Conservation (phyloP, 768 basidiomycete genomes). For the Nidularia pulvinata region DNA sequence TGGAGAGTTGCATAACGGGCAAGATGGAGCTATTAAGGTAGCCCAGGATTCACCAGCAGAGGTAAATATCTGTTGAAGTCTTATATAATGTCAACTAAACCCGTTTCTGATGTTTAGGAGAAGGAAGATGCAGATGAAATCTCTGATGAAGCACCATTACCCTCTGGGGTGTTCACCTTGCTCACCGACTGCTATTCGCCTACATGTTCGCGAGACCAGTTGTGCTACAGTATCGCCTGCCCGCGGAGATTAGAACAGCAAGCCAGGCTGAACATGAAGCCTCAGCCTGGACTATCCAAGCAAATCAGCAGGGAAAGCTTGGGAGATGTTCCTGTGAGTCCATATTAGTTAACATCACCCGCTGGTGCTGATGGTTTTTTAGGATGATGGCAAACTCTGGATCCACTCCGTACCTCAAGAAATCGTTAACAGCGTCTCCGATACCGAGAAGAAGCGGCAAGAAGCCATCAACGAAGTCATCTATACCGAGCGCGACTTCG, state of each 20-base stretch:
- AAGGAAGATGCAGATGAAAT: slow-evolving; percentile 34
- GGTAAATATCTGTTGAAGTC: slow-evolving; percentile 6
- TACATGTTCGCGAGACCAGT: slow-evolving; percentile 88
- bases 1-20: slow-evolving; percentile 52
- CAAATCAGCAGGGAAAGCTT: slow-evolving; percentile 83
- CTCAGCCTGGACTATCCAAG: slow-evolving; percentile 85
- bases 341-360: too few species aligned
- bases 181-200: slow-evolving; percentile 98
- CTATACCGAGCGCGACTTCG: slow-evolving; percentile 96
- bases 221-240: slow-evolving; percentile 99
- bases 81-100: neutral
- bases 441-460: slow-evolving; percentile 92
- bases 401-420: slow-evolving; percentile 96
- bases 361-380: slow-evolving; percentile 4
- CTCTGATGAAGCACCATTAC: slow-evolving; percentile 70
- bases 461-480: slow-evolving; percentile 98
- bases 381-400: slow-evolving; percentile 81
- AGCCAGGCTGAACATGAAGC: slow-evolving; percentile 91
- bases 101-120: neutral
- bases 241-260: slow-evolving; percentile 95
- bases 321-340: slow-evolving; percentile 77
- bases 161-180: slow-evolving; percentile 94
- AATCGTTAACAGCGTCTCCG: slow-evolving; percentile 89
- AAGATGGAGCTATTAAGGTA: slow-evolving; percentile 7
- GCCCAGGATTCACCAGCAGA: slow-evolving; percentile 21